phyloP scores from a whole-genome alignment of 2,329 filamentous ascomycete genomes.

The Paracoccidioides brasiliensis region DNA sequence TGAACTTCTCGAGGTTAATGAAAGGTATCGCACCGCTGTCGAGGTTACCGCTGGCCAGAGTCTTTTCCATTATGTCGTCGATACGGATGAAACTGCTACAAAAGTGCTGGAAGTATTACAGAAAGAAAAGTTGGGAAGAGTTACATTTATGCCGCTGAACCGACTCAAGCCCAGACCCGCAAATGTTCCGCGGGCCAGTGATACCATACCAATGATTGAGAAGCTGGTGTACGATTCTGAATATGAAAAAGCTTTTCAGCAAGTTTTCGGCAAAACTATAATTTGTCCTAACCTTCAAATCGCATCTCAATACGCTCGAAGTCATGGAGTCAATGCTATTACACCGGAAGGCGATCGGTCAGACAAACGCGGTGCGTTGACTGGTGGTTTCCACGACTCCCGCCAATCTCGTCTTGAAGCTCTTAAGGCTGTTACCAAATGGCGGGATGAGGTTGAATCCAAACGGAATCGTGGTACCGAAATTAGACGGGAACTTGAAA shows the following conservation, averaged over 20 bases:
- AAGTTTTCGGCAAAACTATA: constrained; percentile 91
- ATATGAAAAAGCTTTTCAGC: constrained; percentile 78
- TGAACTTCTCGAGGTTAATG: constrained; percentile 77
- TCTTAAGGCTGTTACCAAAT: constrained; percentile 60
- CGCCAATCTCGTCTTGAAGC: constrained; percentile 77
- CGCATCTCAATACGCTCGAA: constrained; percentile 81
- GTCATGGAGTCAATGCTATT: constrained; percentile 82
- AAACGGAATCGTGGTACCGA: constrained; percentile 51
- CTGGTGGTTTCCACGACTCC: constrained; percentile 83
- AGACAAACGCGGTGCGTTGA: constrained; percentile 89
- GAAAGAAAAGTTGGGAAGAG: constrained; percentile 64
- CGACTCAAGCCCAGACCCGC: constrained; percentile 57
- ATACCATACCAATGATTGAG: constrained; percentile 74
- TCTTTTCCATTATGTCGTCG: constrained; percentile 91
- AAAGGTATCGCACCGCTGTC: constrained; percentile 74
- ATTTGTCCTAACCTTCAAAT: constrained; percentile 83
- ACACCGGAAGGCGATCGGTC: constrained; percentile 90
- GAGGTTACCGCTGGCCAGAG: constrained; percentile 88
- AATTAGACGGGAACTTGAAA: constrained; percentile 57
- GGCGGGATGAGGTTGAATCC: constrained; percentile 60
- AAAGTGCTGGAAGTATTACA: constrained; percentile 67
- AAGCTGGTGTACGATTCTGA: constrained; percentile 66
- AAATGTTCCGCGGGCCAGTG: constrained; percentile 72
- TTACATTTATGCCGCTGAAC: constrained; percentile 91
- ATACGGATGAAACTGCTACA: constrained; percentile 77